Percentiles rank a stretch among this genome's conserved stretches.
These are phyloP conservation scores for Lodderomyces theae DNA, from an alignment of 1,139 yeast species.

Conservation along the genomic window DNA sequence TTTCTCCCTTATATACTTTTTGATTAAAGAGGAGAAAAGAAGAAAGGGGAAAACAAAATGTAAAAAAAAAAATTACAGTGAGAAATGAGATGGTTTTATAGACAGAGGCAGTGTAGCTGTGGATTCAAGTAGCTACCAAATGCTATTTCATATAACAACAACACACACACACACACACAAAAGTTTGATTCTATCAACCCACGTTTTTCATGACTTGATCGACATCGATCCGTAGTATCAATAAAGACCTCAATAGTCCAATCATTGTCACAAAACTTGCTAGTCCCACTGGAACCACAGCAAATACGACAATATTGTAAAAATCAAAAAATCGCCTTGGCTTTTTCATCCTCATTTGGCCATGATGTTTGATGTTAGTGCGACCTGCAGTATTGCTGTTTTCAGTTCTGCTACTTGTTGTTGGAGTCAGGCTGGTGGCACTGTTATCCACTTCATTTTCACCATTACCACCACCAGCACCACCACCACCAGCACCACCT, in stretches of 20 bases:
- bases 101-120: background rate
- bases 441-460: background rate
- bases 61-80: slow-evolving; percentile 6
- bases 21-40: slow-evolving; percentile 42
- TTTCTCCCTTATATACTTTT: slow-evolving; percentile 56
- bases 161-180: too few species aligned
- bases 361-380: background rate
- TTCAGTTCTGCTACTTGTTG: background rate
- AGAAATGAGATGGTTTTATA: slow-evolving; percentile 2
- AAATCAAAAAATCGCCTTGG: slow-evolving; percentile 67
- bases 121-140: background rate
- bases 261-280: slow-evolving; percentile 94
- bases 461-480: background rate
- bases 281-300: slow-evolving; percentile 94
- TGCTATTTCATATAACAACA: background rate
- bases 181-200: background rate
- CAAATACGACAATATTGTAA: slow-evolving; percentile 87
- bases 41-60: slow-evolving; percentile 8
- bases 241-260: slow-evolving; percentile 68
- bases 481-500: background rate
- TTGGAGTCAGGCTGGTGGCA: background rate
- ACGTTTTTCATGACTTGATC: slow-evolving; percentile 28
- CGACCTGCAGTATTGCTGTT: background rate
- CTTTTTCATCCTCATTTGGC: slow-evolving; percentile 15
- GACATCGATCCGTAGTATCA: slow-evolving; percentile 72